Evolutionary conservation across 2,329 filamentous ascomycete species (phyloP), one percentile per base, ranked within the genome.

Genomic region (Diatrype stigma): DNA sequence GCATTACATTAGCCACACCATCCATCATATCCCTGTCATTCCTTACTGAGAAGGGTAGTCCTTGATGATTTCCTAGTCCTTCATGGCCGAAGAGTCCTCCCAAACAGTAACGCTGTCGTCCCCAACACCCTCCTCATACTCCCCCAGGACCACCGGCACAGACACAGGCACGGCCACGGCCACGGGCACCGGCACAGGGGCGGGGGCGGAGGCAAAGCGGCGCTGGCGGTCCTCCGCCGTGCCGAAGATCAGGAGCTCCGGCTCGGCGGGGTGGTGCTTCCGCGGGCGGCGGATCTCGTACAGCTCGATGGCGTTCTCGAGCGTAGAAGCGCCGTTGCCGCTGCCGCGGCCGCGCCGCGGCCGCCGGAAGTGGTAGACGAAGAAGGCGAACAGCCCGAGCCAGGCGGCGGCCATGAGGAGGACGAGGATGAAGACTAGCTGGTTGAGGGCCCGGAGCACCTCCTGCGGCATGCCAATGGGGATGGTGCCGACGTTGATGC

Each of bases 291-390:
- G 6, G 4, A 48, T 11, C 17, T 16, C 14, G 11, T n/a, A 42
- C 32, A 53, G 46, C 32, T 56, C 55, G 38, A 50, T 48, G 14
- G 22, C 49, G 16, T 28, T 37, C 2, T 55, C 59, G 10, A 37
- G 16, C 19, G 37, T 17, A 11, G 17, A 37, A n/a, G n/a, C n/a
- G n/a, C n/a, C n/a, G n/a, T n/a, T n/a, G n/a, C n/a, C n/a, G n/a
- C n/a, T 16, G 8, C 47, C 35, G 32, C 10, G 8, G 16, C 38
- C 40, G 49, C 46, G 48, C 35, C 46, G 34, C 11, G 58, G 51
- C 11, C 38, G 47, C 30, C 23, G 50, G 42, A 55, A 53, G 19
- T 55, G 40, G 16, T 49, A 52, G 46, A 55, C n/a, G 50, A 59
- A 53, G 47, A 60, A 54, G 4, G 38, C n/a, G 14, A 44, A 32